phyloP scores from a whole-genome alignment of 2,329 filamentous ascomycete genomes.

The Venturia carpophila region DNA sequence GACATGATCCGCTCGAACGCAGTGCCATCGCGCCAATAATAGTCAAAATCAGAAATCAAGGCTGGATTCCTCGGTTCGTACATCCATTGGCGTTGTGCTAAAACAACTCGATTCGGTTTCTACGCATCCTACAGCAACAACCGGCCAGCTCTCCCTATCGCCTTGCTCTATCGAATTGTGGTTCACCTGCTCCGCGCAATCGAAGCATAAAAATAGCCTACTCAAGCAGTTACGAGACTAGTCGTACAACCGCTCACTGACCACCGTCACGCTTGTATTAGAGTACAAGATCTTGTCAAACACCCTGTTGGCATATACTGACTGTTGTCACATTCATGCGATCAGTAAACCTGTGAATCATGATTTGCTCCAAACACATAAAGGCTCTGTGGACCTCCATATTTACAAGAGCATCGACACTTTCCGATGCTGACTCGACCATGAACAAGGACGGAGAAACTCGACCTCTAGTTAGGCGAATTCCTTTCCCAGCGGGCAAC shows the following conservation, averaged over 20 bases:
- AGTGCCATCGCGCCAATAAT: background rate
- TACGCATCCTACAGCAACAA: background rate
- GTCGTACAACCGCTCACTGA: background rate
- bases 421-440: background rate
- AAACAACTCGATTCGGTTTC: background rate
- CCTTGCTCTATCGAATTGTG: background rate
- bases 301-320: background rate
- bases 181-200: background rate
- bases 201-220: background rate
- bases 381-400: background rate
- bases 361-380: background rate
- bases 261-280: background rate
- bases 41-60: background rate
- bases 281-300: background rate
- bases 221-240: background rate
- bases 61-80: background rate
- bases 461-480: background rate
- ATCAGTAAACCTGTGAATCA: background rate
- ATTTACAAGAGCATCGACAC: background rate
- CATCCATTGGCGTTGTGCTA: background rate
- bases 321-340: background rate
- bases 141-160: background rate
- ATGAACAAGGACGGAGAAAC: conserved; percentile 1
- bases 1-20: background rate
- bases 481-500: conserved; percentile 15